A percentile compares a stretch with the other conserved stretches of the same genome.
phyloP scores from a whole-genome alignment of 73 alveolate genomes.

The Breviolum minutum region DNA sequence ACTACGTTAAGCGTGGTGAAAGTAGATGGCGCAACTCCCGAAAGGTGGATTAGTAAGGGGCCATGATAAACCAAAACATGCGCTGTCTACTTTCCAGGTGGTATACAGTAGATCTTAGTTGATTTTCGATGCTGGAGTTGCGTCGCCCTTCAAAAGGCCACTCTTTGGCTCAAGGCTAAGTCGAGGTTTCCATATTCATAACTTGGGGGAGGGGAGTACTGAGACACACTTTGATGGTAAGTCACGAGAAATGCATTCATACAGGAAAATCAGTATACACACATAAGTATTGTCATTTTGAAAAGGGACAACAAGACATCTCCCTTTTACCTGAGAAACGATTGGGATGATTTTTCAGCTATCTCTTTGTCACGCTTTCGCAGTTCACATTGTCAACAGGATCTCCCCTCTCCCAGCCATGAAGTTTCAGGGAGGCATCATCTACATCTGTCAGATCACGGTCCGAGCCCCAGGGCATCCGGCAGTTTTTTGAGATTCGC shows the following conservation, averaged over 20 bases:
- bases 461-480: not conserved
- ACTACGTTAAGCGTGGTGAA: too few species aligned
- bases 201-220: not conserved
- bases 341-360: not conserved
- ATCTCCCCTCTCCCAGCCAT: not conserved
- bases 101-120: not conserved
- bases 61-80: too few species aligned
- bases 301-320: too few species aligned
- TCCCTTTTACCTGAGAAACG: not conserved
- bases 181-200: conserved; percentile 27
- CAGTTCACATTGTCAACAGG: not conserved
- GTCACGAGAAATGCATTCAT: too few species aligned
- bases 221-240: too few species aligned
- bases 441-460: not conserved
- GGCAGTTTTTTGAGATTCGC: not conserved
- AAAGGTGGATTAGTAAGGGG: too few species aligned
- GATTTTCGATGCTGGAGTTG: not conserved
- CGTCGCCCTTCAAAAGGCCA: not conserved
- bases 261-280: too few species aligned
- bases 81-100: too few species aligned
- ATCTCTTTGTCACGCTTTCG: not conserved
- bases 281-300: too few species aligned
- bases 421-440: not conserved
- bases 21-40: too few species aligned
- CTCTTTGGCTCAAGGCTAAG: conserved; percentile 6